Conservation (phyloP, 1,284 basidiomycete genomes). For the Xerocomus nothofagi region DNA sequence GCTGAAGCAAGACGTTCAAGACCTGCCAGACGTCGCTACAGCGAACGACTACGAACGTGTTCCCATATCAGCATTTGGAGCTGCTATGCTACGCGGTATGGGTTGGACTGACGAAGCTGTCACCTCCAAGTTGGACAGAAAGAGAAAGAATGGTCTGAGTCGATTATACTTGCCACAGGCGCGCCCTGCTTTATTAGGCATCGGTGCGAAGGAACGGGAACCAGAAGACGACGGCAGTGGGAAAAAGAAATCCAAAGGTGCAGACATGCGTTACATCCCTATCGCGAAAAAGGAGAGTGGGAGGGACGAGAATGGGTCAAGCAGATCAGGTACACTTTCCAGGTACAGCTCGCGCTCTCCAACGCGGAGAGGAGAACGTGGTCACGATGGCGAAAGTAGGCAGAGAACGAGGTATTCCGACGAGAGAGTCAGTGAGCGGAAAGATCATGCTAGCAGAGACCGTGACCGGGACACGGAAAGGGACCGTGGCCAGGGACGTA, state of each 20-base stretch:
- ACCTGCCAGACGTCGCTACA: slow-evolving; percentile 74
- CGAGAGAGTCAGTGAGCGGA: slow-evolving; percentile 22
- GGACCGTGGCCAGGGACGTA: too few species aligned
- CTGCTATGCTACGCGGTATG: slow-evolving; percentile 94
- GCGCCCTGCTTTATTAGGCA: slow-evolving; percentile 82
- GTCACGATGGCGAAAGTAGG: slow-evolving; percentile 11
- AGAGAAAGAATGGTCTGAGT: slow-evolving; percentile 53
- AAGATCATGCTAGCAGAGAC: slow-evolving; percentile 12
- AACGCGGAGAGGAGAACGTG: slow-evolving; percentile 31
- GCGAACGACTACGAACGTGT: slow-evolving; percentile 88
- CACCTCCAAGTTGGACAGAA: slow-evolving; percentile 51
- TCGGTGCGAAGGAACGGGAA: slow-evolving; percentile 86
- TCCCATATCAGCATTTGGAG: slow-evolving; percentile 91
- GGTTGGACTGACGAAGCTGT: slow-evolving; percentile 88
- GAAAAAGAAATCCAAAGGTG: slow-evolving; percentile 44
- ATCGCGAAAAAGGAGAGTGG: slow-evolving; percentile 61
- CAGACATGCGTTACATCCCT: slow-evolving; percentile 74
- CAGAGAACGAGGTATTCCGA: slow-evolving; percentile 17
- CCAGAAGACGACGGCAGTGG: slow-evolving; percentile 60
- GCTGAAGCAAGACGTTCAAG: slow-evolving; percentile 74
- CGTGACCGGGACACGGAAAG: too few species aligned
- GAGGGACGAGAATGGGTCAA: slow-evolving; percentile 26
- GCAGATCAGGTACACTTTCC: slow-evolving; percentile 26
- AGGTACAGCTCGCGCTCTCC: slow-evolving; percentile 33
- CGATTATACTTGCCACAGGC: slow-evolving; percentile 81